Base-by-base conservation (phyloP, 2,329 filamentous ascomycete genomes). In the Gnomoniopsis sp. region DNA sequence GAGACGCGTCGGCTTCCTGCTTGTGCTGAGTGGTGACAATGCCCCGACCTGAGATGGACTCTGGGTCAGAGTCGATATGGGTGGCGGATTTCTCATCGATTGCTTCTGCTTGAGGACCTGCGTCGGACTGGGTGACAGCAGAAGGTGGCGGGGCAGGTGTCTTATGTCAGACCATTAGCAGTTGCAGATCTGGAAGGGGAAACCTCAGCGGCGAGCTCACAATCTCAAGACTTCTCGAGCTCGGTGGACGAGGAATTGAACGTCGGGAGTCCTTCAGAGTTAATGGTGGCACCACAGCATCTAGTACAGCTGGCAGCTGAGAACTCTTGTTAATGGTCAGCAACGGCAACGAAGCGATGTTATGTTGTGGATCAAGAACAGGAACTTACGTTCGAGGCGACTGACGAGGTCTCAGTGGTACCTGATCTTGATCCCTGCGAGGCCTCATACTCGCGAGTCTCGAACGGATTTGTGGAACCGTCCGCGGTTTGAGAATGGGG, bases 11-110 rank as follows among this genome's bases (percentile, higher is more conserved):
- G 15, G 56, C 53, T 38, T 61, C 56, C 14, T 59, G 49, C 38
- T 61, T 56, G n/a, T 61, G 52, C 19, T 38, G 17, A 6, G 38
- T 19, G 10, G 59, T 59, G 17, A 57, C 47, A 2, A 33, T 47
- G 1, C 59, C 56, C 49, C 33, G n/a, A 10, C 57, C 36, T 11
- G 57, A 51, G 34, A 56, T 56, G 14, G 63, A 58, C 44, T 67
- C 65, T 15, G 55, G 57, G 11, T 64, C 62, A 3, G 62, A 59
- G 41, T 44, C 53, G 41, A 59, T 55, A n/a, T 52, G 33, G 7
- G 49, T 43, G 34, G 21, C 48, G 2, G 50, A 38, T 54, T 67
- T 68, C 34, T 68, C 65, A 33, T 67, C 64, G 10, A 65, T 43
- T 3, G 52, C 49, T 34, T 62, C 61, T 22, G 53, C 58, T 8